Evolutionary conservation across 805 yeast species (phyloP), one percentile per base, ranked within the genome.

Genomic region (Candida pseudofarinosa): DNA sequence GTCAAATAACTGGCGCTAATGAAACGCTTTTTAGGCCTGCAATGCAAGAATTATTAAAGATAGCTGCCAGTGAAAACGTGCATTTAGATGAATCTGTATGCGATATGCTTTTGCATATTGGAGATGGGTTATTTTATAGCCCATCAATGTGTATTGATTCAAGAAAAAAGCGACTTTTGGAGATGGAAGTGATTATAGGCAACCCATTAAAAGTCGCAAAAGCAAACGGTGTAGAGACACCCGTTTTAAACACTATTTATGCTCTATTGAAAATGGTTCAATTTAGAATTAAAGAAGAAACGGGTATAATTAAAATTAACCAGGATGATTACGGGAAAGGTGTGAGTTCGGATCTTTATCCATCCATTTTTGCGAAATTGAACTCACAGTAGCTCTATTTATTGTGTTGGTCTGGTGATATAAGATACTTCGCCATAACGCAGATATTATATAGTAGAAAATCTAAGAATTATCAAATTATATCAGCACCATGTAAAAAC

Each of bases 11-110:
- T 35, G 57, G 55, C 14, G 67, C 60, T 10, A 64, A 62, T 44
- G 57, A 59, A 12, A 42, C 51, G 0, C 45, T 69, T 15, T 56
- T 69, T 37, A 44, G 52, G 16, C 88, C 87, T 3, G 84, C 86
- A 0, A 83, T 83, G 89, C 60, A 67, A 31, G 95, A 85, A 59
- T 71, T 86, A 14, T 59, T 75, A 16, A 72, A 71, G 3, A 74
- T 85, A 45, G 95, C 95, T 8, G 76, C 74, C 40, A 78, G 86
- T 7, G 90, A 83, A 45, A 87, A 87, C 0, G 73, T 76, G 31
- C 69, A 66, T 3, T 54, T 85, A 26, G 79, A 80, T 1, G 71
- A 60, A 18, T 75, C 63, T n/a, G 59, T 72, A 16, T 77, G 77
- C 45, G 67, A 76, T 19, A 47, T 54, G 37, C 76, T 80, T 69